Conservation (phyloP, 805 yeast species). For the Hyphopichia homilentoma region DNA sequence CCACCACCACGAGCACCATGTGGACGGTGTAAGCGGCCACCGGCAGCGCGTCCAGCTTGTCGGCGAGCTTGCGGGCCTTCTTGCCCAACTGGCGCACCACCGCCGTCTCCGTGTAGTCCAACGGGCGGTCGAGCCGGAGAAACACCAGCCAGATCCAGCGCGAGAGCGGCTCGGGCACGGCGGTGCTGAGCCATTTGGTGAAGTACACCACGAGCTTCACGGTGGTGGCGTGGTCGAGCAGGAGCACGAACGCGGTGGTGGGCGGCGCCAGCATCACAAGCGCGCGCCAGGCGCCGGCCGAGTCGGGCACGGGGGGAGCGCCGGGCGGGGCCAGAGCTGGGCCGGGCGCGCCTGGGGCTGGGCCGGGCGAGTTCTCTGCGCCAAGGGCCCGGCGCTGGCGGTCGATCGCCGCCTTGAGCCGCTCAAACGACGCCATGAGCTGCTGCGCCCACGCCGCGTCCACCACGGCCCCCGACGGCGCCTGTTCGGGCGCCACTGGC, state of each 20-base stretch:
- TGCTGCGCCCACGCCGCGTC: slow-evolving; percentile 2
- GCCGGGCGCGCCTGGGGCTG: background rate
- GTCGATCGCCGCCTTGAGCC: background rate
- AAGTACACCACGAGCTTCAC: slow-evolving; percentile 31
- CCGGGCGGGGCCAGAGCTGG: slow-evolving; percentile 1
- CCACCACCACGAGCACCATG: slow-evolving; percentile 28
- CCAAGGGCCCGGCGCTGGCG: background rate
- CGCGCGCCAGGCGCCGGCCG: slow-evolving; percentile 30
- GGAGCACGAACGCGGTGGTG: slow-evolving; percentile 19
- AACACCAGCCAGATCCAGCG: slow-evolving; percentile 36
- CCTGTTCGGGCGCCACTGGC: background rate
- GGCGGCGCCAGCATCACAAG: slow-evolving; percentile 24
- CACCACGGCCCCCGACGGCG: background rate
- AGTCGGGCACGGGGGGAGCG: slow-evolving; percentile 14
- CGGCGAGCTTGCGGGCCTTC: slow-evolving; percentile 31
- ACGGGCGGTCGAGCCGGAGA: slow-evolving; percentile 29
- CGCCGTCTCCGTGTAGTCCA: slow-evolving; percentile 31
- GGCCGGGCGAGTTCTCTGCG: slow-evolving; percentile 1
- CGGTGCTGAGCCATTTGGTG: slow-evolving; percentile 36
- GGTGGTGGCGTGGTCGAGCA: slow-evolving; percentile 27
- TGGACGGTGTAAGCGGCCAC: slow-evolving; percentile 21
- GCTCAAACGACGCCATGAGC: slow-evolving; percentile 2
- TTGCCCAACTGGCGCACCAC: slow-evolving; percentile 34
- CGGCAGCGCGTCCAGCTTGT: slow-evolving; percentile 5
- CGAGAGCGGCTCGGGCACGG: slow-evolving; percentile 20